These are phyloP conservation scores for Leishmania martiniquensis DNA, from an alignment of 208 protist genomes.

Conservation along the genomic window DNA sequence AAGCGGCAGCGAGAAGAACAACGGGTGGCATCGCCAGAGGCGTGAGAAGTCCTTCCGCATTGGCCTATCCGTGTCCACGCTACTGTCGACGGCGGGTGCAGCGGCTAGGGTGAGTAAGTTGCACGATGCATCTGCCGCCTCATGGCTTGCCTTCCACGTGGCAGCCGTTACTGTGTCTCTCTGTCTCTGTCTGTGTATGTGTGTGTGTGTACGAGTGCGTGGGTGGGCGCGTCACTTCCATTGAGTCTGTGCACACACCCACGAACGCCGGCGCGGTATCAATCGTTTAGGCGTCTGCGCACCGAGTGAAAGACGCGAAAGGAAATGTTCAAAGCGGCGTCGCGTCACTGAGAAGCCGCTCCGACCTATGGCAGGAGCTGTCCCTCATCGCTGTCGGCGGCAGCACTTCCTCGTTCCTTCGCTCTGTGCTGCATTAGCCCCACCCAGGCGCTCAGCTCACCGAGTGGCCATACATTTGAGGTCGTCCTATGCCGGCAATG, in stretches of 20 bases:
- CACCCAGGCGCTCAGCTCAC: slow-evolving; percentile 1
- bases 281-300: too few species aligned
- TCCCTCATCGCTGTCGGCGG: neutral
- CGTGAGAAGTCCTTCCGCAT: neutral
- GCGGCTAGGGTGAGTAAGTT: neutral
- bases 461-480: slow-evolving; percentile 23
- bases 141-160: neutral
- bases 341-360: neutral
- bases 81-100: neutral
- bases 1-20: neutral
- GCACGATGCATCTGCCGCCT: neutral
- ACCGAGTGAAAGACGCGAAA: too few species aligned
- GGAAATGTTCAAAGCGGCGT: neutral
- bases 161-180: neutral
- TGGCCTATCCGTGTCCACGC: neutral
- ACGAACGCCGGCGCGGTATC: too few species aligned
- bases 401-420: neutral
- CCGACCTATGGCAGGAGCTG: neutral
- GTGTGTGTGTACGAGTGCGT: too few species aligned
- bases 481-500: slow-evolving; percentile 44
- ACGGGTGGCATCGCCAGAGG: neutral
- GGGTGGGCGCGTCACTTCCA: too few species aligned
- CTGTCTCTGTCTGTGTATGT: neutral
- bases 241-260: neutral
- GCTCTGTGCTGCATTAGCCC: neutral